Evolutionary conservation across 108 stramenopile genomes (phyloP).

Genomic region (Cyclotella baltica): DNA sequence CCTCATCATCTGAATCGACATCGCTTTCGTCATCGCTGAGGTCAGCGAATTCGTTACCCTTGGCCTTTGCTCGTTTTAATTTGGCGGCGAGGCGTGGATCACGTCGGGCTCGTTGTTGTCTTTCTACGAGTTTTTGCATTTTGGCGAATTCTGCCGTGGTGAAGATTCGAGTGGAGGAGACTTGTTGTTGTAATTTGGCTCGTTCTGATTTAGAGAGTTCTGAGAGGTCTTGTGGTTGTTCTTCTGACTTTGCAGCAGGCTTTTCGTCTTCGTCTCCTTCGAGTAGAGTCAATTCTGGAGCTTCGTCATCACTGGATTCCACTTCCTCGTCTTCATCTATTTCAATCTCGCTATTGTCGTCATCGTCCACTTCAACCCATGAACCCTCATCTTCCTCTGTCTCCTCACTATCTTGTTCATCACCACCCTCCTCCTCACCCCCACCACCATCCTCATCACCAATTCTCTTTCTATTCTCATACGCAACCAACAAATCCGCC

Average conservation of each 20-base stretch:
- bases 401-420: constrained; percentile 47
- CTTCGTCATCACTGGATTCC: constrained; percentile 69
- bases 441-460: constrained; percentile 22
- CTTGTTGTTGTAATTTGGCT: constrained; percentile 75
- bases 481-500: constrained; percentile 89
- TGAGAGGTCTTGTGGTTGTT: constrained; percentile 60
- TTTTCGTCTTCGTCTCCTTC: constrained; percentile 53
- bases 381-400: constrained; percentile 58
- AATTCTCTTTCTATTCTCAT: constrained; percentile 80
- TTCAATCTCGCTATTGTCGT: constrained; percentile 49
- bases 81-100: constrained; percentile 87
- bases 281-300: constrained; percentile 67
- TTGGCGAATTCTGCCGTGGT: constrained; percentile 84
- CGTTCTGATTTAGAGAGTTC: constrained; percentile 78
- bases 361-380: constrained; percentile 52
- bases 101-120: constrained; percentile 72
- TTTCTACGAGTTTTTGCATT: constrained; percentile 90
- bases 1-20: constrained; percentile 68
- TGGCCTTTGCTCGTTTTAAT: constrained; percentile 76
- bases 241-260: constrained; percentile 34
- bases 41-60: constrained; percentile 77
- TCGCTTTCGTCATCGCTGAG: constrained; percentile 70
- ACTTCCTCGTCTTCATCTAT: constrained; percentile 57
- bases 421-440: not conserved
- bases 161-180: constrained; percentile 86